Conservation (phyloP, 441 rosid genomes). For the Populus tomentosa region DNA sequence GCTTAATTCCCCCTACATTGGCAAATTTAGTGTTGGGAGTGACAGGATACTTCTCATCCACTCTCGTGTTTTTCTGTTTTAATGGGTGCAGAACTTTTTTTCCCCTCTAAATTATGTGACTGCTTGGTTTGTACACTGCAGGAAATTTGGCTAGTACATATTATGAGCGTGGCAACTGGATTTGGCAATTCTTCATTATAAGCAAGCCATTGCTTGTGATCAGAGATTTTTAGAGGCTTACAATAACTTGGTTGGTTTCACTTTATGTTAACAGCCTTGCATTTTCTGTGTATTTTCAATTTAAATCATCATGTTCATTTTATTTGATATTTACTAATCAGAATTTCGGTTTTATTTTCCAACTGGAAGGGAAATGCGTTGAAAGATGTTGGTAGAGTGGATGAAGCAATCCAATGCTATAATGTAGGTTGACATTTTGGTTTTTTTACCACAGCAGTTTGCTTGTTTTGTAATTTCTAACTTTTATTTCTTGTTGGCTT, state of each 20-base stretch:
- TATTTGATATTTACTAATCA: not conserved
- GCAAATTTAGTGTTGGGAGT: not conserved
- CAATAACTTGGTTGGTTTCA: conserved; percentile 78
- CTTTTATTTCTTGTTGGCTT: conserved; percentile 24
- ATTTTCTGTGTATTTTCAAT: not conserved
- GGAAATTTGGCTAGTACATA: conserved; percentile 90
- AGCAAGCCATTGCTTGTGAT: conserved; percentile 85
- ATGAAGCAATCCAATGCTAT: conserved; percentile 94
- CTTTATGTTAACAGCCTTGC: not conserved
- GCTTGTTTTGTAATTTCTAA: not conserved
- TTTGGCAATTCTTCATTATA: conserved; percentile 80
- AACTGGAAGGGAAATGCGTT: conserved; percentile 85
- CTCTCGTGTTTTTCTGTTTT: not conserved
- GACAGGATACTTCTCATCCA: not conserved
- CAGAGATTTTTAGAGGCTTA: conserved; percentile 93
- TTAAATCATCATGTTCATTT: not conserved
- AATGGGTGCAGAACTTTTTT: not conserved
- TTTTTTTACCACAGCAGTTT: not conserved
- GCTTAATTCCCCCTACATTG: not conserved
- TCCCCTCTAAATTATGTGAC: not conserved
- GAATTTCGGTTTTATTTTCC: conserved; percentile 13
- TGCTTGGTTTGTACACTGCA: conserved; percentile 20
- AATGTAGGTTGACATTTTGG: conserved; percentile 41
- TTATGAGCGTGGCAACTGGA: conserved; percentile 87
- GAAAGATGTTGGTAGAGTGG: conserved; percentile 89